A percentile compares a stretch with the other conserved stretches of the same genome.
Evolutionary conservation across 106 monocot genomes (phyloP).

Genomic region (Vanilla planifolia): DNA sequence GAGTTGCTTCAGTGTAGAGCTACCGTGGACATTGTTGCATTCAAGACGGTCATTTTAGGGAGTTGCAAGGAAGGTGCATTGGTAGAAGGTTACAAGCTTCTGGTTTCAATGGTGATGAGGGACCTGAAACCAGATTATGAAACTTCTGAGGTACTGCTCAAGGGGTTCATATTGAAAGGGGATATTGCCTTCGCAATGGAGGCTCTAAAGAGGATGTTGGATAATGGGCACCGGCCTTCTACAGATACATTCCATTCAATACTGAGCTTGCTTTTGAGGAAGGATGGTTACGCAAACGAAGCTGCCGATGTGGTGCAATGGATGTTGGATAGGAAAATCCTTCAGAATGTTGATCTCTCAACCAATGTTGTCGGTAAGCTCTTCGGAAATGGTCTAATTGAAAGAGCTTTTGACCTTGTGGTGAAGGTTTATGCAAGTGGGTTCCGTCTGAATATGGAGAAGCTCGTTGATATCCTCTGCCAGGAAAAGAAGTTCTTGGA

Average conservation of each 20-base stretch:
- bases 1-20: constrained; percentile 47
- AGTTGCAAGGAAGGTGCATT: constrained; percentile 58
- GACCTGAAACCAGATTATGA: constrained; percentile 63
- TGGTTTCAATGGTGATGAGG: constrained; percentile 55
- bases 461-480: constrained; percentile 40
- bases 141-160: constrained; percentile 41
- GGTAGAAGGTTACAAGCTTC: constrained; percentile 42
- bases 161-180: constrained; percentile 38
- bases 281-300: constrained; percentile 27
- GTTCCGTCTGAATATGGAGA: constrained; percentile 70
- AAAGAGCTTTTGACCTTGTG: constrained; percentile 51
- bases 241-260: constrained; percentile 60
- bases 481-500: constrained; percentile 48
- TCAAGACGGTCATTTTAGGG: constrained; percentile 72
- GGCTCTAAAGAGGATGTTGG: constrained; percentile 56
- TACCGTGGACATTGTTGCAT: constrained; percentile 61
- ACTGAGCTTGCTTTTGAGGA: constrained; percentile 40
- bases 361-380: constrained; percentile 34
- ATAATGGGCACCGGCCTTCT: constrained; percentile 59
- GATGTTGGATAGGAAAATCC: constrained; percentile 84
- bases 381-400: constrained; percentile 26
- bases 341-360: constrained; percentile 58
- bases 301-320: constrained; percentile 38
- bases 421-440: constrained; percentile 53
- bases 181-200: constrained; percentile 47